A percentile compares a stretch with the other conserved stretches of the same genome.
Evolutionary conservation across 768 basidiomycete species (phyloP).

Genomic region (Chlorophyllum brunneum): DNA sequence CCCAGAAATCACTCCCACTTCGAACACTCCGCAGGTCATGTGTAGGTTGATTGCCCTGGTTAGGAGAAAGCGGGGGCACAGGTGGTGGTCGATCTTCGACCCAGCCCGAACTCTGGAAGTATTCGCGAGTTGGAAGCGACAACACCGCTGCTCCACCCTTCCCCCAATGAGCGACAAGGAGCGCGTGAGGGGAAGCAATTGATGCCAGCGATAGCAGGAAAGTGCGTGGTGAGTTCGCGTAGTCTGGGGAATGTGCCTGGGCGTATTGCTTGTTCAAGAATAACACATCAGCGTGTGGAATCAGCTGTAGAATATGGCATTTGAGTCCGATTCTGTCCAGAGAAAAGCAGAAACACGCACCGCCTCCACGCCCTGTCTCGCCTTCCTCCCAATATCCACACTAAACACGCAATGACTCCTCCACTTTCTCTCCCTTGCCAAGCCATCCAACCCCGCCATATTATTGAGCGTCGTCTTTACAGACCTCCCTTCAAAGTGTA

Average conservation of each 20-base stretch:
- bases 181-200: slow-evolving; percentile 65
- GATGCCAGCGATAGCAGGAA: slow-evolving; percentile 72
- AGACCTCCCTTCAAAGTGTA: slow-evolving; percentile 81
- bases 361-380: slow-evolving; percentile 75
- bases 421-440: slow-evolving; percentile 83
- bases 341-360: slow-evolving; percentile 39
- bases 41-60: slow-evolving; percentile 14
- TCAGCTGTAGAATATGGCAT: slow-evolving; percentile 45
- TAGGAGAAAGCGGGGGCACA: slow-evolving; percentile 12
- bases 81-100: slow-evolving; percentile 44
- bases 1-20: slow-evolving; percentile 79
- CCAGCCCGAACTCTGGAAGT: slow-evolving; percentile 85
- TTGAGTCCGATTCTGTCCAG: neutral
- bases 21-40: slow-evolving; percentile 40
- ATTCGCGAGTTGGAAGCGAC: slow-evolving; percentile 78
- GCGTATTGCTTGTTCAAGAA: slow-evolving; percentile 76
- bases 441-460: slow-evolving; percentile 73
- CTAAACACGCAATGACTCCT: slow-evolving; percentile 79
- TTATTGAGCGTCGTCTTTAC: slow-evolving; percentile 79
- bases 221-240: slow-evolving; percentile 64
- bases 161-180: slow-evolving; percentile 83
- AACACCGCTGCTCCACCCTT: slow-evolving; percentile 76
- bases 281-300: slow-evolving; percentile 80
- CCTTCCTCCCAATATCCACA: slow-evolving; percentile 70
- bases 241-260: slow-evolving; percentile 53